Base-by-base conservation (phyloP, 345 rosid genomes). In the Hibiscus tridactylites region DNA sequence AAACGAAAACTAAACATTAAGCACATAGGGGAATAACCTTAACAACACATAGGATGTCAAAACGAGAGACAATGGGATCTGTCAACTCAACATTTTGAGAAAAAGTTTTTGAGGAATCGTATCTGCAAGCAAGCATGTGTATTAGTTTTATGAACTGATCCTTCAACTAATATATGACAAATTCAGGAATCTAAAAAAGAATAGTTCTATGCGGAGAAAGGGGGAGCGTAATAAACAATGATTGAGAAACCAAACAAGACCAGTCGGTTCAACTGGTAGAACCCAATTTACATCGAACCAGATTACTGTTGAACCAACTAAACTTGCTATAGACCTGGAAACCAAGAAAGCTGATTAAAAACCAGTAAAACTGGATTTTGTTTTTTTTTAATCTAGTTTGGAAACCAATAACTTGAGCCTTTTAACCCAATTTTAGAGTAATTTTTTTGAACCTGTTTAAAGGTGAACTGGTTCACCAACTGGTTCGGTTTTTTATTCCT, bases 61-160 rank as follows among this genome's bases (percentile, higher is more conserved):
- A 95, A 63, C 99, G 97, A 70, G 99, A 95, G 67, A 92, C 47
- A 54, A 95, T 90, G 10, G 99, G 99, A 83, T 92, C 97, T 50
- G 99, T 95, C 85, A 90, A 72, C 83, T 95, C 99, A 21, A 95
- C 97, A 53, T 95, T 95, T 75, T 95, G 96, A 7, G 92, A 79
- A 74, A 95, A 89, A 59, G 87, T 88, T 80, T 88, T 95, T 0
- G 99, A 95, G 59, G 99, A 95, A 84, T 95, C 93, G 7, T 95
- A 95, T 66, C 99, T 95, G 90, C 72, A 70, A 73, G 62, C 50
- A 73, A 65, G 63, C 15, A 76, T 5, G 13, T 1, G 9, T 15
- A 49, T 78, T 56, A 75, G 70, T 72, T 19, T 65, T 6, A 21
- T 12, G 17, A 46, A 46, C 46, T 21, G 70, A 3, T 44, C 46